Percentiles rank a stretch among this genome's conserved stretches.
These are phyloP conservation scores for Diutina rugosa DNA, from an alignment of 1,139 yeast genomes.

Conservation along the genomic window DNA sequence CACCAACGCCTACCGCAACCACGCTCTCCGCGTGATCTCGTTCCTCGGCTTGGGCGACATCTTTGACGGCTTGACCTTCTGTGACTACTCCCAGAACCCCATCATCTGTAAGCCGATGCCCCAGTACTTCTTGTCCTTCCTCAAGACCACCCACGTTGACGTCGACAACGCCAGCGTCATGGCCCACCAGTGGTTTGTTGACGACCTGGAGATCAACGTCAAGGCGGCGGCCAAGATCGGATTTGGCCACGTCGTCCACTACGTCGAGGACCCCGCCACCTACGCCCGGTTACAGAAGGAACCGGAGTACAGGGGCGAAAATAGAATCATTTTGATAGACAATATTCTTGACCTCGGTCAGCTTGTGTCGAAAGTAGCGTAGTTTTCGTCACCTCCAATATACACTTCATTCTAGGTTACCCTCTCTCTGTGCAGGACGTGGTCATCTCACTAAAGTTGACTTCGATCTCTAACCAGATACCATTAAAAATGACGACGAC, in stretches of 20 bases:
- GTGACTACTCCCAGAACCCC: conserved; percentile 63
- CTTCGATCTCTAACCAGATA: background rate
- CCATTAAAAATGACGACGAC: background rate
- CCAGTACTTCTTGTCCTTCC: conserved; percentile 36
- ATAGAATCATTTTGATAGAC: conserved; percentile 5
- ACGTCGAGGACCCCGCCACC: conserved; percentile 14
- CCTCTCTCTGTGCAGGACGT: background rate
- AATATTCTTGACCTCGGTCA: background rate
- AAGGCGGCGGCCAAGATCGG: conserved; percentile 7
- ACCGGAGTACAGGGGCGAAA: conserved; percentile 23
- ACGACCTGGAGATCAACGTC: conserved; percentile 54
- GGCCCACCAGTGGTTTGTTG: conserved; percentile 14
- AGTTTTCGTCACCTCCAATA: background rate
- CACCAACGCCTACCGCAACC: conserved; percentile 64
- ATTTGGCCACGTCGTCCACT: conserved; percentile 17
- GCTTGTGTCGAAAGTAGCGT: background rate
- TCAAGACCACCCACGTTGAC: conserved; percentile 18
- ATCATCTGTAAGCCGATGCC: conserved; percentile 82
- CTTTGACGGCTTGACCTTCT: conserved; percentile 67
- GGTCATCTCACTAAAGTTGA: background rate
- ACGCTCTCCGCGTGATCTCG: conserved; percentile 45
- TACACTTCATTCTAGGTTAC: background rate
- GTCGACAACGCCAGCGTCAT: background rate
- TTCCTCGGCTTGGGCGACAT: conserved; percentile 40
- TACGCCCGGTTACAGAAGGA: conserved; percentile 15